Conservation (phyloP, 1,284 basidiomycete genomes). For the Austroboletus niveus region DNA sequence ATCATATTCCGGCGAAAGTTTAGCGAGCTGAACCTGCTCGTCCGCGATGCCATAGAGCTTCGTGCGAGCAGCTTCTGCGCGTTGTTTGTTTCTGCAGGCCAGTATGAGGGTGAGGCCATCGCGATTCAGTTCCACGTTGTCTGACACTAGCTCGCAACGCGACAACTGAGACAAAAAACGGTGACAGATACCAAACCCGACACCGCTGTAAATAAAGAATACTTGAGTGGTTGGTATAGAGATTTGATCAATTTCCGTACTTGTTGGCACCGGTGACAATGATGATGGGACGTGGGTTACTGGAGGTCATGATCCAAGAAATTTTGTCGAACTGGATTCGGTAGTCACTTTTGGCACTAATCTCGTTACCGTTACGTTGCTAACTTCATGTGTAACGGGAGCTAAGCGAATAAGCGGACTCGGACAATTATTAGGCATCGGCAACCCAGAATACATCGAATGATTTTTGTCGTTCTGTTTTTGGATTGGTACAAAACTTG, state of each 20-base stretch:
- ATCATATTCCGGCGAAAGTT: slow-evolving; percentile 38
- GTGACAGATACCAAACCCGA: slow-evolving; percentile 84
- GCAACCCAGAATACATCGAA: too few relatives aligned
- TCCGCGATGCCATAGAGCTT: slow-evolving; percentile 58
- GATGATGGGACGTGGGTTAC: slow-evolving; percentile 49
- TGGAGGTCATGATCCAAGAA: slow-evolving; percentile 26
- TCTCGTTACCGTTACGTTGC: too few relatives aligned
- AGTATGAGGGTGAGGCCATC: slow-evolving; percentile 72
- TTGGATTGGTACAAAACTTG: too few relatives aligned
- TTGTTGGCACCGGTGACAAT: slow-evolving; percentile 71
- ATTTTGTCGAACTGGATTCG: too few relatives aligned
- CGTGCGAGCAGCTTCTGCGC: slow-evolving; percentile 61
- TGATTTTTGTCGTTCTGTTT: too few relatives aligned
- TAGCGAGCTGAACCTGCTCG: slow-evolving; percentile 42
- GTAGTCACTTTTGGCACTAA: too few relatives aligned
- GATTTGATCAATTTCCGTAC: slow-evolving; percentile 36
- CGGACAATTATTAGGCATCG: too few relatives aligned
- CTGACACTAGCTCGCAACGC: slow-evolving; percentile 34
- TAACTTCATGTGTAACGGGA: too few relatives aligned
- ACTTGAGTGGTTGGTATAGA: slow-evolving; percentile 13
- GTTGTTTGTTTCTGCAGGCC: slow-evolving; percentile 71
- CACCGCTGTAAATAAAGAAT: slow-evolving; percentile 61
- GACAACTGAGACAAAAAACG: slow-evolving; percentile 75
- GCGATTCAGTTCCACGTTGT: slow-evolving; percentile 15
- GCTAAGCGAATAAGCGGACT: too few relatives aligned